Base-by-base conservation (phyloP, 1,284 basidiomycete species). In the Fomitopsis betulina region DNA sequence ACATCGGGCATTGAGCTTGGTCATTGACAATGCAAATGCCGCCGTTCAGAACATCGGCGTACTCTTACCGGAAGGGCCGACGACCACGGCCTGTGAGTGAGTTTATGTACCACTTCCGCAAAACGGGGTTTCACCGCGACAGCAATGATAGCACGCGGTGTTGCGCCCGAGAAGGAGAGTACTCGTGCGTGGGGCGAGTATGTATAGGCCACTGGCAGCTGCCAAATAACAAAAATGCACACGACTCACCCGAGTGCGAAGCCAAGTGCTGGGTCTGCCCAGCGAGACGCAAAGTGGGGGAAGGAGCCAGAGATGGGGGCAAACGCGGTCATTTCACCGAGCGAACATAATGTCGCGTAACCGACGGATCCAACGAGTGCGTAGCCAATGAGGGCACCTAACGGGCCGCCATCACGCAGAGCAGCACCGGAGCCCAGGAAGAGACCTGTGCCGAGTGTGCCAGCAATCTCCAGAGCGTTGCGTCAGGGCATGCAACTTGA, bases 341-440 rank as follows among this genome's bases (percentile, higher is more conserved):
- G 70, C 2, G 84, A 79, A 65, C 85, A 85, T 17, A 89, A 72
- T 1, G 85, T 82, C 75, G 84, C 75, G 69, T 87, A 89, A 15
- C 84, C 80, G 32, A 86, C 82, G 2, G 82, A 81, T 35, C 81
- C 84, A 33, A 87, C 83, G 56, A 87, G 72, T 0, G 70, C 69
- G 65, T 86, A 89, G 9, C 83, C 84, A 49, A 88, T 74, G 58
- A 86, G 75, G 37, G 85, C 84, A 58, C 82, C 87, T 47, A 80
- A 70, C 45, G 83, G 87, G 15, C 87, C 86, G 56, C 82, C 81
- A 13, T 67, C 71, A 13, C 70, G 65, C 15, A 89, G 75, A 3
- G 85, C 79, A 55, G 79, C 75, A 21, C 92, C 93, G 13, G 88
- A 86, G 61, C 91, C 91, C 43, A 94, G 78, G 77, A 95, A 94